phyloP scores from a whole-genome alignment of 139 green algal genomes.

The Zygnema cylindricum region DNA sequence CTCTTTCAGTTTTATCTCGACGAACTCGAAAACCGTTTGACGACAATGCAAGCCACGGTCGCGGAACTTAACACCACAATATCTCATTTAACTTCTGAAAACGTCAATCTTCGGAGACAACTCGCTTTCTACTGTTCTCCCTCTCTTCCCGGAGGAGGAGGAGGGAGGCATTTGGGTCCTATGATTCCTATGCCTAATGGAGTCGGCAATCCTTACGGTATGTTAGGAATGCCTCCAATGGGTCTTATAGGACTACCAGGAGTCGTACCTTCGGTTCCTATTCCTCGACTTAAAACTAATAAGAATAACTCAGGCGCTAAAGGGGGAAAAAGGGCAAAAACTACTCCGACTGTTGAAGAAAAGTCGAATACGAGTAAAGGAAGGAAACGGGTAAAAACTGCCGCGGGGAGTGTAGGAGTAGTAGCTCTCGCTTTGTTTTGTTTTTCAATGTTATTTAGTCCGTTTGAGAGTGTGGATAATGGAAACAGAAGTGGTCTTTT shows the following conservation, averaged over 20 bases:
- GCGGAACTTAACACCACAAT: conserved; percentile 66
- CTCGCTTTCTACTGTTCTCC: conserved; percentile 59
- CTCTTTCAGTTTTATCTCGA: conserved; percentile 62
- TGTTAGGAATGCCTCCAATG: not conserved
- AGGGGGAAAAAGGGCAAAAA: not conserved
- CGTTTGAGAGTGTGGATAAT: conserved; percentile 4
- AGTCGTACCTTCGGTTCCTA: conserved; percentile 32
- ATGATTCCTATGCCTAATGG: conserved; percentile 18
- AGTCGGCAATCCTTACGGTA: not conserved
- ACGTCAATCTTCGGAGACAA: conserved; percentile 68
- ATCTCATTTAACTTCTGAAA: conserved; percentile 71
- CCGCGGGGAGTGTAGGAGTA: conserved; percentile 15
- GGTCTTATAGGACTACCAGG: not conserved
- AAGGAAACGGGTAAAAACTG: conserved; percentile 27
- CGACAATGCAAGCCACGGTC: conserved; percentile 63
- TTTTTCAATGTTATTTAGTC: conserved; percentile 66
- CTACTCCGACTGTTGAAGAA: not conserved
- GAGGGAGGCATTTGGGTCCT: not conserved
- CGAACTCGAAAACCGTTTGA: conserved; percentile 67
- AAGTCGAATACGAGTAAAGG: not conserved
- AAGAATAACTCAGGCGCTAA: not conserved
- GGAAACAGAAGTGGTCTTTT: not conserved
- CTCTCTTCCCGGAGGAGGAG: conserved; percentile 13
- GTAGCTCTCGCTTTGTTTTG: conserved; percentile 65
- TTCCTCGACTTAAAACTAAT: conserved; percentile 34